These are phyloP conservation scores for Bertia moriformis DNA, from an alignment of 2,329 filamentous ascomycete genomes.

Conservation along the genomic window DNA sequence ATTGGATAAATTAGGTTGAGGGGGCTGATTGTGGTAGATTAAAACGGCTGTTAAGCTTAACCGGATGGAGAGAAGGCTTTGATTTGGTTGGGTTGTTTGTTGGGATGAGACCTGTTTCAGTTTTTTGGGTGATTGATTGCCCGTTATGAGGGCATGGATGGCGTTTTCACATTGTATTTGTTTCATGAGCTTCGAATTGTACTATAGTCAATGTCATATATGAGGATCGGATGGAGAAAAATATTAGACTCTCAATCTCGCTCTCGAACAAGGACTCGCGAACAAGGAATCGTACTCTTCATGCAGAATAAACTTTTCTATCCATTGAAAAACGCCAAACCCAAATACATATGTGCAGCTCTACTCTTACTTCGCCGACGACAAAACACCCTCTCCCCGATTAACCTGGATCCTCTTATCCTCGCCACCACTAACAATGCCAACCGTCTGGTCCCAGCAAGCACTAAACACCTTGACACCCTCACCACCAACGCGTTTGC, in stretches of 20 bases:
- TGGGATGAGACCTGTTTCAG: too few species aligned
- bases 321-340: background rate
- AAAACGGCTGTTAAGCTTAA: conserved; percentile 43
- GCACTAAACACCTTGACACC: conserved; percentile 84
- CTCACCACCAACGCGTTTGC: conserved; percentile 47
- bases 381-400: conserved; percentile 24
- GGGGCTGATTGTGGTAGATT: conserved; percentile 23
- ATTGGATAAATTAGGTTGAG: conserved; percentile 1
- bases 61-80: conserved; percentile 34
- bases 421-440: conserved; percentile 82
- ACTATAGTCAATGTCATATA: too few species aligned
- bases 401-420: conserved; percentile 94
- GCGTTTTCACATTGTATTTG: too few species aligned
- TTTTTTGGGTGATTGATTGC: too few species aligned
- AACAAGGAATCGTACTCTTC: too few species aligned
- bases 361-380: background rate
- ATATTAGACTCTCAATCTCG: too few species aligned
- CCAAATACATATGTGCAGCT: background rate
- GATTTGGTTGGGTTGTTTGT: conserved; percentile 4
- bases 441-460: conserved; percentile 70
- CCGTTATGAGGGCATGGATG: too few species aligned
- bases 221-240: too few species aligned
- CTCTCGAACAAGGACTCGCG: too few species aligned
- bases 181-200: too few species aligned
- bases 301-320: too few species aligned